Conservation (phyloP, 2,329 filamentous ascomycete species). For the Ceratocystis smalleyi region DNA sequence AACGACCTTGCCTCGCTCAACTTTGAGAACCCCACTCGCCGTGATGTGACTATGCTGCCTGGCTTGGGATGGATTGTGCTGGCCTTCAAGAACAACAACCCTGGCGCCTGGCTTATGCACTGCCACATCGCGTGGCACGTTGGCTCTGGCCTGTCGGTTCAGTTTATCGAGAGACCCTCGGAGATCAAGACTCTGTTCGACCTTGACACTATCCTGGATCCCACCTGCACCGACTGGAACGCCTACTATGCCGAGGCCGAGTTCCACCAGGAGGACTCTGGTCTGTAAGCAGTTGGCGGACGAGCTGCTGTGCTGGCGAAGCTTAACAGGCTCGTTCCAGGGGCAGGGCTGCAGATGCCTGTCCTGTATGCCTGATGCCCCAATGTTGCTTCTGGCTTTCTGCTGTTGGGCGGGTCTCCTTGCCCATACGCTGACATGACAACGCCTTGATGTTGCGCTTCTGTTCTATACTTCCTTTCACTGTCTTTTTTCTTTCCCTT, state of each 20-base stretch:
- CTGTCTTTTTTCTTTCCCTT: neutral
- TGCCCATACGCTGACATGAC: neutral
- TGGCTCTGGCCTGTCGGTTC: slow-evolving; percentile 35
- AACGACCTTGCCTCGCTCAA: slow-evolving; percentile 26
- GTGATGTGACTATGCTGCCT: slow-evolving; percentile 36
- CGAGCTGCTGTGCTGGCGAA: neutral
- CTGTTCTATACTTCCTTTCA: neutral
- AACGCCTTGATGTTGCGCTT: neutral
- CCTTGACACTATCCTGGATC: slow-evolving; percentile 15
- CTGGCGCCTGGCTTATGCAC: slow-evolving; percentile 38
- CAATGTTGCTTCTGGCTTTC: neutral
- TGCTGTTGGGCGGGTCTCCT: neutral
- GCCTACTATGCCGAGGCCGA: slow-evolving; percentile 16
- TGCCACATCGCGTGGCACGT: slow-evolving; percentile 44
- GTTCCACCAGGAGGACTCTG: slow-evolving; percentile 18
- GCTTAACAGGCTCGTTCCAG: neutral
- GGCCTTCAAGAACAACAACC: slow-evolving; percentile 35
- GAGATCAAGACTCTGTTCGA: slow-evolving; percentile 16
- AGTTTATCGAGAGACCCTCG: slow-evolving; percentile 28
- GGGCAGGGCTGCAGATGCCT: neutral
- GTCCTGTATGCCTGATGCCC: neutral
- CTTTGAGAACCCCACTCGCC: slow-evolving; percentile 35
- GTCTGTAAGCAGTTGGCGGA: slow-evolving; percentile 12
- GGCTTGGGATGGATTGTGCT: slow-evolving; percentile 32
- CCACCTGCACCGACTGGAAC: slow-evolving; percentile 16